Base-by-base conservation (phyloP, 345 rosid species). In the Noccaea caerulescens region DNA sequence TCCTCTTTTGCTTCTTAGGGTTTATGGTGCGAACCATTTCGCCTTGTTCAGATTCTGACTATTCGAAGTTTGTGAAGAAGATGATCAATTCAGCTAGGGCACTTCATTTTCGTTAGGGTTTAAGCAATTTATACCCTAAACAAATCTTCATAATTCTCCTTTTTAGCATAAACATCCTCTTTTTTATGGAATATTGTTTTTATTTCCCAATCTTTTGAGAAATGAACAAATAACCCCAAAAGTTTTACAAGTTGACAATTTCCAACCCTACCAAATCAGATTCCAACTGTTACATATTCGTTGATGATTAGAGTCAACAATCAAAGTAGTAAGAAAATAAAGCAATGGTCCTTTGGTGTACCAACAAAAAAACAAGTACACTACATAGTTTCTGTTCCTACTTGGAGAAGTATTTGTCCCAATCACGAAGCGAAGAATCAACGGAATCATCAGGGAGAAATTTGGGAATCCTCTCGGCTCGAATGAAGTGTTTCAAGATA, bases 1-100 rank as follows among this genome's bases (percentile, higher is more conserved):
- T 94, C 69, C 93, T 83, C 81, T 88, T 88, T 27, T 90, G 81
- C 78, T 86, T 94, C 69, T 91, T 91, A 27, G 85, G 87, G 68
- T 83, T 91, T 80, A 88, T 0, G 77, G 76, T 79, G 58, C 93
- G 96, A 77, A 49, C 93, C 96, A 94, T 91, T 73, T 65, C 75
- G 37, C 10, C 1, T 49, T 7, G 7, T 32, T 44, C 50, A 18
- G 73, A 10, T 47, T 42, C 11, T 34, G 38, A 6, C 20, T 16
- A 14, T 11, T 30, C 53, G 18, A 46, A 16, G 30, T 56, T 42
- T 2, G 14, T 43, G 42, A 57, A 30, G 64, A 55, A 10, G 66
- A 69, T 46, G 64, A 46, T 76, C 39, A 51, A 54, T 58, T 56
- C 8, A 36, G 72, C 53, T 42, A 5, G 7, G 58, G 50, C 47